phyloP scores from a whole-genome alignment of 768 basidiomycete species.

The Trametes elegans region DNA sequence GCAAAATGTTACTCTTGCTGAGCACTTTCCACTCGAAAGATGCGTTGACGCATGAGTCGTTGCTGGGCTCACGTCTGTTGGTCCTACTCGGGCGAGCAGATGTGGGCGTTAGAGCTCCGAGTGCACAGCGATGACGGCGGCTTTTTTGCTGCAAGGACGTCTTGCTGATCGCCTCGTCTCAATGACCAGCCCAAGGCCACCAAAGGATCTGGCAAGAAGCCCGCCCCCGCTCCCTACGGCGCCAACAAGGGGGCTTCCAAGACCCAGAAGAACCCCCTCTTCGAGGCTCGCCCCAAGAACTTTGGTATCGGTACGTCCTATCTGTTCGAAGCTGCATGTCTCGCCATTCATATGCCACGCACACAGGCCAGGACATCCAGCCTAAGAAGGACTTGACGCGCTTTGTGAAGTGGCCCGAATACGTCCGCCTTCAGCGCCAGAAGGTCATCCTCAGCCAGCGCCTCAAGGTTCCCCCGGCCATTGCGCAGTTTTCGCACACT shows the following conservation, averaged over 20 bases:
- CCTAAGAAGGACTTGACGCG: constrained; percentile 89
- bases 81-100: constrained; percentile 19
- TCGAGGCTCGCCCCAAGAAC: constrained; percentile 87
- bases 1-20: constrained; percentile 28
- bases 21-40: constrained; percentile 30
- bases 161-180: constrained; percentile 59
- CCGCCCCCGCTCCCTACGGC: constrained; percentile 80
- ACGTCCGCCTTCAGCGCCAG: constrained; percentile 95
- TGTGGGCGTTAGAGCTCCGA: constrained; percentile 54
- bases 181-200: constrained; percentile 86
- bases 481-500: constrained; percentile 96
- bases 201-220: constrained; percentile 79
- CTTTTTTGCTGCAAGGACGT: constrained; percentile 21
- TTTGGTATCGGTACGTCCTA: constrained; percentile 80
- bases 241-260: constrained; percentile 67
- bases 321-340: background rate
- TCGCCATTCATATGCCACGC: background rate
- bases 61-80: constrained; percentile 40
- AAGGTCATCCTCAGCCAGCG: constrained; percentile 98
- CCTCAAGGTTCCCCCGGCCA: constrained; percentile 96
- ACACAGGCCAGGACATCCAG: constrained; percentile 89
- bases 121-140: constrained; percentile 36
- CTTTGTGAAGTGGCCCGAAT: constrained; percentile 99
- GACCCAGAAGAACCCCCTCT: constrained; percentile 91
- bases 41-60: constrained; percentile 38